A percentile compares a stretch with the other conserved stretches of the same genome.
These are phyloP conservation scores for Debaryomyces hansenii DNA, from an alignment of 805 yeast genomes.

Conservation along the genomic window DNA sequence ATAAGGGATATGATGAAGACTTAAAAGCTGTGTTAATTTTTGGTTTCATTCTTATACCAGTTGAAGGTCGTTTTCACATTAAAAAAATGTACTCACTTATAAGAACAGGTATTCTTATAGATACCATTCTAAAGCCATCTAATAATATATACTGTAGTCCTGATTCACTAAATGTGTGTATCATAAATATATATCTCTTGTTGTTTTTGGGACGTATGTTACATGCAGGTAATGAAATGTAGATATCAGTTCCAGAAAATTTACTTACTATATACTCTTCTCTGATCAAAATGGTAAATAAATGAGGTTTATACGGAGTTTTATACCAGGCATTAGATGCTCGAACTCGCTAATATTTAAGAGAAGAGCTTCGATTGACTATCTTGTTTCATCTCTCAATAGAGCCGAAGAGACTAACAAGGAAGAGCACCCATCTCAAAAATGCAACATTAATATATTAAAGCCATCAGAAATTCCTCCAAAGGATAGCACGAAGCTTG, in stretches of 20 bases:
- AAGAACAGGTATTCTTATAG: constrained; percentile 18
- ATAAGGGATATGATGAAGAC: constrained; percentile 26
- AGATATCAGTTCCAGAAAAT: background rate
- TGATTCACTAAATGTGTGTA: too few species aligned
- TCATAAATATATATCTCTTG: background rate
- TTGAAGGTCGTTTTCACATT: too few species aligned
- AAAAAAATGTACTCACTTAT: constrained; percentile 15
- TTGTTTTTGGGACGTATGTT: background rate
- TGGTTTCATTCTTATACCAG: background rate
- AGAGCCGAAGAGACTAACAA: background rate
- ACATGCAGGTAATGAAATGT: background rate
- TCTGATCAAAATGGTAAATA: too few species aligned
- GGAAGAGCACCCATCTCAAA: background rate
- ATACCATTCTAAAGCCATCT: constrained; percentile 9
- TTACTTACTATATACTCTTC: background rate
- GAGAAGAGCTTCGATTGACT: constrained; percentile 5
- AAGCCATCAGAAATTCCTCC: constrained; percentile 1
- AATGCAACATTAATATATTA: background rate
- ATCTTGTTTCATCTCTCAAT: constrained; percentile 7
- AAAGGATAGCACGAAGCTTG: constrained; percentile 5
- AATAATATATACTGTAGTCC: background rate
- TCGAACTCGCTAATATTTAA: background rate
- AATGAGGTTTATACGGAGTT: too few species aligned
- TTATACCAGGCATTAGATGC: too few species aligned
- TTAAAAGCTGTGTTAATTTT: constrained; percentile 9